Conservation (phyloP, 306 rosid species). For the barrel medic (Medicago truncatula) region DNA sequence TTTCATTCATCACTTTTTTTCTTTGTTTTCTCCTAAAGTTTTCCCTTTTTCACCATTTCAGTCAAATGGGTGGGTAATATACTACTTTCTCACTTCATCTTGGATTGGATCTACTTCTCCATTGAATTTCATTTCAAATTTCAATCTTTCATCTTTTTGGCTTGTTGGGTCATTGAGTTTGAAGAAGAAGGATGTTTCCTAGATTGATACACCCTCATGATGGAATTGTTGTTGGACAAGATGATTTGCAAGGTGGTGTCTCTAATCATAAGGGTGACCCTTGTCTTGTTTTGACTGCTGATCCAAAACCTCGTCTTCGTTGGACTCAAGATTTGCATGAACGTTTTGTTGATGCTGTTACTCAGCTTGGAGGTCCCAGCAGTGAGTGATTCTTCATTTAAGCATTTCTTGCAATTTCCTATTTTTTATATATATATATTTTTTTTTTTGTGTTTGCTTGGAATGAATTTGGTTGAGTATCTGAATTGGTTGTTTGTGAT, state of each 20-base stretch:
- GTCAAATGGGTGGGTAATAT: conserved; percentile 29
- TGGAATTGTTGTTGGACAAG: conserved; percentile 53
- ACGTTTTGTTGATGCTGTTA: conserved; percentile 91
- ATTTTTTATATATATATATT: not conserved
- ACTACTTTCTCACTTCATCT: not conserved
- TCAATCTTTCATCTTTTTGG: not conserved
- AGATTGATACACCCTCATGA: conserved; percentile 69
- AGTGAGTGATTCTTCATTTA: conserved; percentile 51
- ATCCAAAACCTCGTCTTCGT: conserved; percentile 99
- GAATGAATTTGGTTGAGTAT: not conserved
- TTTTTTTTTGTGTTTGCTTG: not conserved
- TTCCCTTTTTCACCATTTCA: not conserved
- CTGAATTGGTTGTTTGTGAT: not conserved
- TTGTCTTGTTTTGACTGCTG: conserved; percentile 90
- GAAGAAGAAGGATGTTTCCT: conserved; percentile 63
- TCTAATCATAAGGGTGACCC: conserved; percentile 72
- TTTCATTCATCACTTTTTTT: not conserved
- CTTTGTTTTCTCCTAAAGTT: not conserved
- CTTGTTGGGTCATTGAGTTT: conserved; percentile 19
- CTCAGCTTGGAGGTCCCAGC: conserved; percentile 92
- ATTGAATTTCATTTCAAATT: not conserved
- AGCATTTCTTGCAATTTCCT: not conserved
- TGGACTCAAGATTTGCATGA: conserved; percentile 99
- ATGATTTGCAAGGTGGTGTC: conserved; percentile 56
- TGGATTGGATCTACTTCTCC: conserved; percentile 22